Evolutionary conservation across 1,139 yeast genomes (phyloP).

Genomic region (Williopsis jadinii): DNA sequence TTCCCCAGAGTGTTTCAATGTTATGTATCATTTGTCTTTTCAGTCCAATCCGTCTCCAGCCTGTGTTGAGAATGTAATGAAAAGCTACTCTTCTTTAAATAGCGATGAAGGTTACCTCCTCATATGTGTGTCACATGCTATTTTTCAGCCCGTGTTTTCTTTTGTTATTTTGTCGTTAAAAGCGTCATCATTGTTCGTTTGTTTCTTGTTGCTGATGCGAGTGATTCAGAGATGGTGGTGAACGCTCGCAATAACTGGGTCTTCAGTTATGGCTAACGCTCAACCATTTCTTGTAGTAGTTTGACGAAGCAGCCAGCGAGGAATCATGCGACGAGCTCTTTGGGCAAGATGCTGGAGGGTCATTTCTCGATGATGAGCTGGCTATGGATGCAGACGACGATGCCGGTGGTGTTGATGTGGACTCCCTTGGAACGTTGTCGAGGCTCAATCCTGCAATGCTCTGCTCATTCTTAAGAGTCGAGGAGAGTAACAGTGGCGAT

Average conservation of each 20-base stretch:
- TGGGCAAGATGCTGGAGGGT: conserved; percentile 9
- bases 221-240: background rate
- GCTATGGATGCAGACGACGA: too few relatives aligned
- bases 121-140: too few relatives aligned
- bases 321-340: conserved; percentile 6
- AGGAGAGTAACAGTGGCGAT: conserved; percentile 20
- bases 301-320: conserved; percentile 20
- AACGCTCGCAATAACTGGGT: too few relatives aligned
- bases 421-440: conserved; percentile 18
- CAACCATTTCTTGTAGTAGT: conserved; percentile 23
- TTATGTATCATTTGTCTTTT: too few relatives aligned
- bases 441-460: conserved; percentile 19
- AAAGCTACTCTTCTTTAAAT: too few relatives aligned
- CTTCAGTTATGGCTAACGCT: conserved; percentile 9
- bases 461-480: conserved; percentile 17
- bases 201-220: background rate
- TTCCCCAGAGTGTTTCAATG: too few relatives aligned
- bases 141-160: too few relatives aligned
- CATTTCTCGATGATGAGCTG: conserved; percentile 1
- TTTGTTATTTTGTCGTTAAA: background rate
- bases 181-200: background rate
- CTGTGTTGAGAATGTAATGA: too few relatives aligned
- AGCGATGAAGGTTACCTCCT: too few relatives aligned
- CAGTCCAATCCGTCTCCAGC: too few relatives aligned
- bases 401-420: background rate